Evolutionary conservation across 2,329 filamentous ascomycete species (phyloP), one percentile per base, ranked within the genome.

Genomic region (Talaromyces sp.): DNA sequence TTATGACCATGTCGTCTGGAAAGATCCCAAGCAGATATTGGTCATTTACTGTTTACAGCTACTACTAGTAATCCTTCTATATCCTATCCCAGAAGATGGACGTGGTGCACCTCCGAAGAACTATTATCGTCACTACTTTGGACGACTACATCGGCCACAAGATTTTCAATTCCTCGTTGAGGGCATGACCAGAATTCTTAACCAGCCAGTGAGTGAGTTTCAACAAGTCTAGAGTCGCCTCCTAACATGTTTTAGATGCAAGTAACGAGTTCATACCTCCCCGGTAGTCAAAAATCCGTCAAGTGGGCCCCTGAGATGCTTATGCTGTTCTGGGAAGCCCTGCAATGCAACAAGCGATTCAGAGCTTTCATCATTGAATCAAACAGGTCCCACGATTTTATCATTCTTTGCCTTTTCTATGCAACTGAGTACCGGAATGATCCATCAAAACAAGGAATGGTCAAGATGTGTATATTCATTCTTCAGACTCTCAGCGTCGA

Each of bases 151-250:
- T 78, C 87, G 95, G 56, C 91, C 94, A 0, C 93, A 97, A 76
- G 95, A 99, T 75, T 98, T 99, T 73, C 95, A 99, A 76, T 99
- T 99, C 75, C 88, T 98, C 27, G 91, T 96, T 11, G 93, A 97
- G 74, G 93, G 93, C 58, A 96, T 97, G 89, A 93, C 90, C 0
- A 87, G 93, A 71, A 91, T 98, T 57, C 82, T 99, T 60, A 95
- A 96, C 71, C 94, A 97, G 71, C 94, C 94, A 27, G 83, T 86
- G 75, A 68, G 74, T 69, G 1, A 13, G 13, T 13, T 13, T 37
- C 2, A 37, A 37, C 5, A 13, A 37, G 13, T 13, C 11, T 37
- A 37, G 35, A 37, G 9, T 37, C 35, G 35, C 35, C 31, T 39
- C 10, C 39, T 59, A 14, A 59, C 39, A 19, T 45, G 13, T 39